These are phyloP conservation scores for Lyophyllum atratum DNA, from an alignment of 768 basidiomycete species.

Conservation along the genomic window DNA sequence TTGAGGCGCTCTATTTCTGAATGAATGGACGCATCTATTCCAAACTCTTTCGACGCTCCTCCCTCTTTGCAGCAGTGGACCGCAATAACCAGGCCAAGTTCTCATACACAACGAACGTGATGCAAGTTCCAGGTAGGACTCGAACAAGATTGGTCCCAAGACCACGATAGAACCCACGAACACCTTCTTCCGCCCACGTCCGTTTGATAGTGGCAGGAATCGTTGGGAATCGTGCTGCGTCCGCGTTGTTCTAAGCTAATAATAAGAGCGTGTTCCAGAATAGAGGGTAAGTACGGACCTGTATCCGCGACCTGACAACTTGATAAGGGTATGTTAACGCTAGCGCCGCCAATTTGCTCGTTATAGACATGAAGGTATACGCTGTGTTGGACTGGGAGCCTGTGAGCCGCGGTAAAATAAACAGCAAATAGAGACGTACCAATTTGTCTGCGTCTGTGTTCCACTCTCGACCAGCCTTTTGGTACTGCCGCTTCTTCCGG, in stretches of 20 bases:
- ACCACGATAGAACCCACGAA: conserved; percentile 91
- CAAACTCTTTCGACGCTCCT: conserved; percentile 21
- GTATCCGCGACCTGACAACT: conserved; percentile 91
- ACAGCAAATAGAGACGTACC: conserved; percentile 46
- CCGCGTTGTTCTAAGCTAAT: conserved; percentile 57
- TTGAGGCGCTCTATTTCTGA: neutral
- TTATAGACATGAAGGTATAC: conserved; percentile 91
- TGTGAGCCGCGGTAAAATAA: neutral
- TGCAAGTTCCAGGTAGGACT: conserved; percentile 95
- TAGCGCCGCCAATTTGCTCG: conserved; percentile 85
- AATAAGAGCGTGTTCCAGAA: neutral
- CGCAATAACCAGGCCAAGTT: conserved; percentile 84
- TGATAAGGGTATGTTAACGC: conserved; percentile 94
- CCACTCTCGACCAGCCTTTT: conserved; percentile 63
- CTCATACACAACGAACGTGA: conserved; percentile 98
- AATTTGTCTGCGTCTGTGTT: conserved; percentile 80
- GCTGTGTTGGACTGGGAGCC: conserved; percentile 76
- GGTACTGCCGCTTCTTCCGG: conserved; percentile 65
- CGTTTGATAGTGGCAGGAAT: conserved; percentile 79
- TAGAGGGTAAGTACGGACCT: conserved; percentile 49
- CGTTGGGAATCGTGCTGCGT: conserved; percentile 73
- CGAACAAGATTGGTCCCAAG: conserved; percentile 92
- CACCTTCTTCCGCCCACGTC: conserved; percentile 81
- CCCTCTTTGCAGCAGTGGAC: conserved; percentile 60
- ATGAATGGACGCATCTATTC: neutral